A percentile compares a stretch with the other conserved stretches of the same genome.
Conservation (phyloP, 2,329 filamentous ascomycete genomes). For the Neurospora crassa region DNA sequence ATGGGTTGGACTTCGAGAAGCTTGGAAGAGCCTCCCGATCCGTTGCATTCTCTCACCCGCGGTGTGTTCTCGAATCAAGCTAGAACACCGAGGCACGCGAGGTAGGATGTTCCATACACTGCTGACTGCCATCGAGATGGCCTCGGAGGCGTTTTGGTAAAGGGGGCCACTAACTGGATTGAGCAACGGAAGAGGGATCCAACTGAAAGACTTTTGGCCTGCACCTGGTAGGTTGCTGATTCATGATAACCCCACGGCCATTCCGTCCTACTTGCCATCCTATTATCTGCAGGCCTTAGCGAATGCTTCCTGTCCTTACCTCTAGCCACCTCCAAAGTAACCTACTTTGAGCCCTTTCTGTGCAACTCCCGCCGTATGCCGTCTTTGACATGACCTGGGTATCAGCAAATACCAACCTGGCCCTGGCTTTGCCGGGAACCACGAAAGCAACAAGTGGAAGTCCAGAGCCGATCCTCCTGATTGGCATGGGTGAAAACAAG, state of each 20-base stretch:
- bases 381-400: neutral
- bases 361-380: neutral
- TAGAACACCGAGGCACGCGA: neutral
- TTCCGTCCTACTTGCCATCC: neutral
- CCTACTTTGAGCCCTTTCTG: neutral
- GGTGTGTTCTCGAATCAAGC: neutral
- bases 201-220: neutral
- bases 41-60: neutral
- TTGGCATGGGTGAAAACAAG: neutral
- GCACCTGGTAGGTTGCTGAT: neutral
- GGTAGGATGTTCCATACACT: neutral
- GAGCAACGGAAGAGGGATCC: neutral
- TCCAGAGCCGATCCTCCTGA: neutral
- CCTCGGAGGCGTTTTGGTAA: neutral
- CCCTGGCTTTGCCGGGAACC: neutral
- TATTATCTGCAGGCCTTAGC: neutral
- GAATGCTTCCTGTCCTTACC: neutral
- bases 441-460: neutral
- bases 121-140: neutral
- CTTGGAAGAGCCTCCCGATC: neutral
- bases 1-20: constrained; percentile 11
- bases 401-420: neutral
- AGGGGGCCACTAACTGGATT: neutral
- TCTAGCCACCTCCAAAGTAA: neutral
- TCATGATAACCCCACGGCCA: neutral